Evolutionary conservation across 768 basidiomycete species (phyloP), one percentile per base, ranked within the genome.

Genomic region (Termitomyces sp.): DNA sequence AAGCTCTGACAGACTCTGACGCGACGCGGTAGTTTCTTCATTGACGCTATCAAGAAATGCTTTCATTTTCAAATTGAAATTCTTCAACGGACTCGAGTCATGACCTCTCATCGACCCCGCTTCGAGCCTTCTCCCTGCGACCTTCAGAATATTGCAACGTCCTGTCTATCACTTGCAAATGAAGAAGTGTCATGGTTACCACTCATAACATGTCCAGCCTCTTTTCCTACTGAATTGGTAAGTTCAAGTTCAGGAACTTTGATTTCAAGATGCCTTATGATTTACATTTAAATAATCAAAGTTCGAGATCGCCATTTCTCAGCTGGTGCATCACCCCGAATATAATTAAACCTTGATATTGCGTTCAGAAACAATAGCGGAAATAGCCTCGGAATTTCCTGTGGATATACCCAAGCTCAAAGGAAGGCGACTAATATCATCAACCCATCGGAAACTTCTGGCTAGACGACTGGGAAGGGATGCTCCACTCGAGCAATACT

Each of bases 271-370:
- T 22, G n/a, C 8, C 12, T 18, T 32, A n/a, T 10, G 0, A 30
- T 20, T 26, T 10, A 36, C 32, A 27, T 8, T 16, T n/a, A n/a
- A n/a, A n/a, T n/a, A n/a, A 22, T 8, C 20, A 9, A 37, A 94
- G 92, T 97, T 97, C 67, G 83, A 89, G 62, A 67, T 70, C 1
- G 91, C 89, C 0, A 69, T 89, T 33, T 82, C 80, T 26, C 88
- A 92, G 61, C 76, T 96, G 18, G 77, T 94, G 7, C 82, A 89
- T 37, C 93, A 96, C 67, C 95, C 95, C 7, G 95, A 98, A 67
- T 92, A 93, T 69, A 96, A 95, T 67, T 93, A 92, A 0, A 89
- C 91, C 0, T 81, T 96, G 27, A 96, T 98, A 56, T 75, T 98
- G 18, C 84, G 95, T 2, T 90, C 94, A 0, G 91, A 96, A 39